Evolutionary conservation across 257 asterid species (phyloP).

Genomic region (Petunia axillaris): DNA sequence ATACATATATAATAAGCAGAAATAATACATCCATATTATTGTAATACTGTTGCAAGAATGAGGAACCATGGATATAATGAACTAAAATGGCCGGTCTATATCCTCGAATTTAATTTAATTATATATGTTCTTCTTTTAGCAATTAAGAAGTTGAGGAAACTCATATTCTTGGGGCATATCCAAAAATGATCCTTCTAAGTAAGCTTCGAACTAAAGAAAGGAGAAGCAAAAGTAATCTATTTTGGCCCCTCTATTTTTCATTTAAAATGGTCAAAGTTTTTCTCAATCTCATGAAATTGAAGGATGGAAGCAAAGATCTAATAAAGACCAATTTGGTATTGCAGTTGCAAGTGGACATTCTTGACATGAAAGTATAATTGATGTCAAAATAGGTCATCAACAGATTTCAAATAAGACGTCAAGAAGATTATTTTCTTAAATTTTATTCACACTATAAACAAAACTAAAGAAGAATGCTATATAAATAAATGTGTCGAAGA

Average conservation of each 20-base stretch:
- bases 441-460: not conserved
- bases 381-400: not conserved
- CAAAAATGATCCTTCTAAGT: not conserved
- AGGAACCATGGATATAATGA: conserved; percentile 1
- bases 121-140: not conserved
- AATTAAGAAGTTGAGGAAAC: conserved; percentile 3
- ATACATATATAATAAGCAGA: not conserved
- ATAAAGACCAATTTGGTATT: not conserved
- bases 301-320: too few species aligned
- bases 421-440: not conserved
- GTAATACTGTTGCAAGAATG: not conserved
- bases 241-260: not conserved
- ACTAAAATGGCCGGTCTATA: not conserved
- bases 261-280: not conserved
- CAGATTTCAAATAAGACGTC: not conserved
- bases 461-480: not conserved
- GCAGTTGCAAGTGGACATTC: not conserved
- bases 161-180: conserved; percentile 17
- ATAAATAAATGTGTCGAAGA: too few species aligned
- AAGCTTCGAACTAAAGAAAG: not conserved
- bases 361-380: not conserved
- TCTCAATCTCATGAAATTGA: not conserved
- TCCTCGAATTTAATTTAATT: not conserved
- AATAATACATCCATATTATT: not conserved
- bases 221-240: not conserved